A percentile compares a stretch with the other conserved stretches of the same genome.
These are phyloP conservation scores for Tieghemiomyces parasiticus DNA, from an alignment of 192 early-diverging fungal species.

Conservation along the genomic window DNA sequence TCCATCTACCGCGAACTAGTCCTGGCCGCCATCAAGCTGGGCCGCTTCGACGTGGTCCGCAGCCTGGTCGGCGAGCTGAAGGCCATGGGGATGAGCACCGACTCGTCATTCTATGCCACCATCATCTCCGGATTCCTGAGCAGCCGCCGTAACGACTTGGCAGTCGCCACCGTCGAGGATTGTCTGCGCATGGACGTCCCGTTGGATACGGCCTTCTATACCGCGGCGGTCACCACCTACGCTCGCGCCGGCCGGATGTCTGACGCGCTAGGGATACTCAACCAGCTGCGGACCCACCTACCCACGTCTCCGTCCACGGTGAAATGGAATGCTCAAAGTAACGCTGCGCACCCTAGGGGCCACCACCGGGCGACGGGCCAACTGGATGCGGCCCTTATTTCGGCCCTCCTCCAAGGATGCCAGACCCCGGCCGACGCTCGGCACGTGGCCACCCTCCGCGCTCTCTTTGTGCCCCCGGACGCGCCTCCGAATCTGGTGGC, in stretches of 20 bases:
- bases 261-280: background rate
- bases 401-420: background rate
- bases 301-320: too few relatives aligned
- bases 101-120: background rate
- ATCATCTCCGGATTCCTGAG: slow-evolving; percentile 4
- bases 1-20: background rate
- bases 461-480: too few relatives aligned
- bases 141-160: background rate
- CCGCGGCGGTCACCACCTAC: background rate
- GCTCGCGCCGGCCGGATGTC: background rate
- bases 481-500: background rate
- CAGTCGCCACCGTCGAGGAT: slow-evolving; percentile 1
- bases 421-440: background rate
- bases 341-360: background rate
- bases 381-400: background rate
- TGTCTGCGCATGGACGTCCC: background rate
- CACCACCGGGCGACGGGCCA: background rate
- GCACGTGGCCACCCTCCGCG: background rate
- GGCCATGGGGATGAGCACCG: background rate
- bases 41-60: background rate
- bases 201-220: background rate
- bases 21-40: background rate
- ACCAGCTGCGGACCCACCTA: background rate
- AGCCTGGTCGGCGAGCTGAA: background rate
- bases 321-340: background rate